These are phyloP conservation scores for Symmetrospora coprosmae DNA, from an alignment of 768 basidiomycete genomes.

Conservation along the genomic window DNA sequence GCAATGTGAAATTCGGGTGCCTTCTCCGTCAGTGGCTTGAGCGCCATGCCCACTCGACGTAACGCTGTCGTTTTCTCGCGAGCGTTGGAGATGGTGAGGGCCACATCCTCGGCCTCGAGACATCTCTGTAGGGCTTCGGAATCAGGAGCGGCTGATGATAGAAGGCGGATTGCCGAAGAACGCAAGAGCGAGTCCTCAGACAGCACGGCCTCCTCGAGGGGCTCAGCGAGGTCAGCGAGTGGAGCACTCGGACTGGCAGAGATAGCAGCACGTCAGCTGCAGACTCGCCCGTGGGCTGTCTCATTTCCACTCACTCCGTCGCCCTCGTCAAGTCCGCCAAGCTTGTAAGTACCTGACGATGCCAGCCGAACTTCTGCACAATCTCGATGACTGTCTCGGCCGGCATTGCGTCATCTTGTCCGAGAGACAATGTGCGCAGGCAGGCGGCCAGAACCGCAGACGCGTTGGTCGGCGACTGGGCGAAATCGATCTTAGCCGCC, in stretches of 20 bases:
- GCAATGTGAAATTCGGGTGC: constrained; percentile 11
- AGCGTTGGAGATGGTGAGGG: constrained; percentile 62
- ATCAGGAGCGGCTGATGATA: constrained; percentile 49
- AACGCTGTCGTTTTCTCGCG: constrained; percentile 72
- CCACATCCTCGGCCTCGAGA: constrained; percentile 64
- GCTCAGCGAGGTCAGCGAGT: neutral
- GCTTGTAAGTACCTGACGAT: neutral
- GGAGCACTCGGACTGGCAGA: no score
- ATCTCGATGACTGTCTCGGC: constrained; percentile 23
- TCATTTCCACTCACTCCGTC: no score
- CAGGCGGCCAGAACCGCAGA: neutral
- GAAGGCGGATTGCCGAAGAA: constrained; percentile 46
- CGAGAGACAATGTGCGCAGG: neutral
- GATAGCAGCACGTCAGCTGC: neutral
- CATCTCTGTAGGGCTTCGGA: constrained; percentile 41
- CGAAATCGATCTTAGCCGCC: neutral
- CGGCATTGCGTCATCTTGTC: neutral
- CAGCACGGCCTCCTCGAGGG: neutral
- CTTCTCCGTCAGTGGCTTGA: neutral
- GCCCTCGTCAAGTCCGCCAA: neutral
- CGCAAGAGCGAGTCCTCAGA: constrained; percentile 51
- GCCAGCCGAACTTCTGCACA: constrained; percentile 28
- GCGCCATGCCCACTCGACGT: constrained; percentile 47
- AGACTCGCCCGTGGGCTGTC: no score
- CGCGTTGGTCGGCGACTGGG: neutral